phyloP scores from a whole-genome alignment of 2,329 filamentous ascomycete species.

The Aureobasidium mangrovei region DNA sequence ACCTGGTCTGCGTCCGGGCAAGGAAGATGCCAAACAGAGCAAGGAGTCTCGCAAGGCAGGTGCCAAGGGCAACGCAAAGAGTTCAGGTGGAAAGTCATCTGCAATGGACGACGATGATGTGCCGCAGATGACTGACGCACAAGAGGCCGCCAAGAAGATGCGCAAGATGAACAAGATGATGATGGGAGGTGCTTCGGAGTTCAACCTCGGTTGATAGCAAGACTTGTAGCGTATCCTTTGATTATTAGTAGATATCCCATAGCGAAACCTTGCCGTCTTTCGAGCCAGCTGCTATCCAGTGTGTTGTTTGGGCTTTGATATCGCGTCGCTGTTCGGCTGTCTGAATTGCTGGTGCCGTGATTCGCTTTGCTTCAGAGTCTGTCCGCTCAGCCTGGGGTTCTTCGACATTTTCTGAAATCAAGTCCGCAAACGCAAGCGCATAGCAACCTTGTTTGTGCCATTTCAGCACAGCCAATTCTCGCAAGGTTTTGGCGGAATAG shows the following conservation, averaged over 20 bases:
- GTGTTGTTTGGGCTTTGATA: conserved; percentile 57
- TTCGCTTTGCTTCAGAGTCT: background rate
- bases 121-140: conserved; percentile 27
- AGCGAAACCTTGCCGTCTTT: conserved; percentile 94
- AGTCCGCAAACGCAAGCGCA: conserved; percentile 59
- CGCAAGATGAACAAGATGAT: conserved; percentile 44
- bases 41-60: conserved; percentile 36
- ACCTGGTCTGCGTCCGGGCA: conserved; percentile 41
- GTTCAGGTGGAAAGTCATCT: conserved; percentile 24
- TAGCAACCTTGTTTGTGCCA: conserved; percentile 91
- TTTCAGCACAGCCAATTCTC: conserved; percentile 82
- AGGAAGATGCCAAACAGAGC: conserved; percentile 37
- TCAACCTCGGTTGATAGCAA: conserved; percentile 44
- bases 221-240: background rate
- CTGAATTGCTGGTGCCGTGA: background rate
- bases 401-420: conserved; percentile 19
- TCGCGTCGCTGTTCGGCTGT: conserved; percentile 47
- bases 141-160: conserved; percentile 46
- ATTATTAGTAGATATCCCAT: conserved; percentile 72
- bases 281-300: conserved; percentile 84
- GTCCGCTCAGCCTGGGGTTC: too few species aligned
- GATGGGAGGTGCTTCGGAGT: conserved; percentile 43
- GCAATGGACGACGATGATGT: conserved; percentile 21
- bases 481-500: conserved; percentile 71
- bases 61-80: conserved; percentile 21